Conservation (phyloP, 2,329 filamentous ascomycete genomes). For the Trichoderma sp. region DNA sequence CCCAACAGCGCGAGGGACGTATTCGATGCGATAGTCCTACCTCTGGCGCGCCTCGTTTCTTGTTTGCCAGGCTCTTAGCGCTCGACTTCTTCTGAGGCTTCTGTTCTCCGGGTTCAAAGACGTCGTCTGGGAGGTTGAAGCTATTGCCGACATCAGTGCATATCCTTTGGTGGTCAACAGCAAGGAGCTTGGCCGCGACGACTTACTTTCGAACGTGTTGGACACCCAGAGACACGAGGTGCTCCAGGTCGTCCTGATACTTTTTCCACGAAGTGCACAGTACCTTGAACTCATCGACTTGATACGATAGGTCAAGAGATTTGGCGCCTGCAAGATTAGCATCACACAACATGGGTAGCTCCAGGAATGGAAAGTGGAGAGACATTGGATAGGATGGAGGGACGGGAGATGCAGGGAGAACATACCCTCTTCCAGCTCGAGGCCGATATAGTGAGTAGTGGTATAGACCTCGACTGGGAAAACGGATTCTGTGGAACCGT, state of each 20-base stretch:
- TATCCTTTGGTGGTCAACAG: neutral
- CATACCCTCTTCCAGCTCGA: constrained; percentile 76
- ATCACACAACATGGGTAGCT: neutral
- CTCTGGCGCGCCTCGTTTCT: constrained; percentile 55
- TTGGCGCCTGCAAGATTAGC: constrained; percentile 60
- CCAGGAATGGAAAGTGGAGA: too few species aligned
- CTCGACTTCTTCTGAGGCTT: constrained; percentile 64
- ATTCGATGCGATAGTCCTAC: constrained; percentile 40
- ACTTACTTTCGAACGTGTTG: constrained; percentile 84
- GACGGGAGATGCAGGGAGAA: constrained; percentile 28
- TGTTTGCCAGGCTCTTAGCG: constrained; percentile 46
- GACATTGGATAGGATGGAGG: neutral
- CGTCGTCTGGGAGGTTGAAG: constrained; percentile 83
- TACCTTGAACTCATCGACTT: constrained; percentile 85
- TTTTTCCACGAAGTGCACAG: constrained; percentile 75
- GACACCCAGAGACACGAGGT: constrained; percentile 66
- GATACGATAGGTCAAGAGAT: constrained; percentile 75
- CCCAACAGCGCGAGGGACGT: constrained; percentile 24
- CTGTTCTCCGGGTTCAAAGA: constrained; percentile 79
- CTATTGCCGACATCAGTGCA: constrained; percentile 56
- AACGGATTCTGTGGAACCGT: constrained; percentile 45
- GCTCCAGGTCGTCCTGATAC: constrained; percentile 72
- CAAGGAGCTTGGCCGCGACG: neutral
- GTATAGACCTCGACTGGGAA: constrained; percentile 66
- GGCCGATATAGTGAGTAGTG: constrained; percentile 90